Percentiles rank a stretch among this genome's conserved stretches.
Conservation (phyloP, 495 filamentous ascomycete genomes). For the Penicillium diatomitis region DNA sequence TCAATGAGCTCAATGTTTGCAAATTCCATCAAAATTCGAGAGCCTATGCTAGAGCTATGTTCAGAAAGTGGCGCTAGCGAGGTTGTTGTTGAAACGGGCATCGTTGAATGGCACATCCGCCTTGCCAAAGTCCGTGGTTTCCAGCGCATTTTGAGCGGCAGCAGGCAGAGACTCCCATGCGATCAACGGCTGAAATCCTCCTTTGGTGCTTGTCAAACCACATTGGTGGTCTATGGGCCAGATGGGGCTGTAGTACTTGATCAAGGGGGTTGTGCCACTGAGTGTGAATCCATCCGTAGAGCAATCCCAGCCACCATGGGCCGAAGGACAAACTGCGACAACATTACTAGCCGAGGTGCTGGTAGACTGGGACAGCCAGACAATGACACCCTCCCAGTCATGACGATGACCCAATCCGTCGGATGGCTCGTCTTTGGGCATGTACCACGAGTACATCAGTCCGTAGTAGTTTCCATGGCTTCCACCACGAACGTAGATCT, state of each 20-base stretch:
- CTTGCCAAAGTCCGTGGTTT: slow-evolving; percentile 16
- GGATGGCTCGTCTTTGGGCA: slow-evolving; percentile 39
- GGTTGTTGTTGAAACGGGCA: slow-evolving; percentile 6
- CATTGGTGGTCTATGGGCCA: slow-evolving; percentile 44
- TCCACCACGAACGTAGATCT: slow-evolving; percentile 39
- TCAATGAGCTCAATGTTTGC: too few species aligned
- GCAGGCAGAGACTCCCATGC: slow-evolving; percentile 44
- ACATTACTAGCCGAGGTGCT: slow-evolving; percentile 34
- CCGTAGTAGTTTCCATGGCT: slow-evolving; percentile 26
- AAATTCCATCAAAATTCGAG: not conserved
- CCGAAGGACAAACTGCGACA: slow-evolving; percentile 41
- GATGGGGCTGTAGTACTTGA: slow-evolving; percentile 34
- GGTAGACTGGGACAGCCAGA: slow-evolving; percentile 31
- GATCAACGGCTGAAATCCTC: slow-evolving; percentile 43
- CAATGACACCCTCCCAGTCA: slow-evolving; percentile 44
- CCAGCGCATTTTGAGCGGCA: slow-evolving; percentile 12
- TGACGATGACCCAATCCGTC: slow-evolving; percentile 39
- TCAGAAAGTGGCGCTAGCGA: slow-evolving; percentile 15
- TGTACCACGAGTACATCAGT: slow-evolving; percentile 48
- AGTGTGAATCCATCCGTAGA: slow-evolving; percentile 30
- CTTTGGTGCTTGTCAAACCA: slow-evolving; percentile 33
- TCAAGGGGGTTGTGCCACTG: slow-evolving; percentile 29
- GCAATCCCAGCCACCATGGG: slow-evolving; percentile 44
- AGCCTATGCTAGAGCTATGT: not conserved
- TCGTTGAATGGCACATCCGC: slow-evolving; percentile 17